Base-by-base conservation (phyloP, 768 basidiomycete genomes). In the Amanita rimosa region DNA sequence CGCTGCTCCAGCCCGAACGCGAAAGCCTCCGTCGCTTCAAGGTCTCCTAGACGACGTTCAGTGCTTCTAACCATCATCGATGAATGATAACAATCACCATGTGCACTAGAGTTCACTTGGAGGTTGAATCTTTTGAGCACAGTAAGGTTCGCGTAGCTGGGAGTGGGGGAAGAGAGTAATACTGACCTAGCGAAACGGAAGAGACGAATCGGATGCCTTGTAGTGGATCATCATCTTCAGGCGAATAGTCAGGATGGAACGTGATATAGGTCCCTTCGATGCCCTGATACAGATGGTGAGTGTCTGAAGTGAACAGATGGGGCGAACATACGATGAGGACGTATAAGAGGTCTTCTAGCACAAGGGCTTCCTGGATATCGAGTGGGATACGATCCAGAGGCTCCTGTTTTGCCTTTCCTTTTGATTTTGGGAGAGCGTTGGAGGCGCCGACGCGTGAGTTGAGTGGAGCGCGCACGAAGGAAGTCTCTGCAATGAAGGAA, bases 341-440 rank as follows among this genome's bases (percentile, higher is more conserved):
- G 57, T 79, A 94, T n/a, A 97, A 63, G 44, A 99, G 67, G 67
- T 98, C 96, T 62, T 97, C 94, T 39, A 96, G 70, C 43, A 98
- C 75, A 58, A 93, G 67, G 0, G 95, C 93, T 60, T 99, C 94
- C 60, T 98, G 96, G n/a, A 98, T 74, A 41, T 92, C 89, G 46
- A 92, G 59, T 1, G 86, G 80, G 4, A 95, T 72, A 29, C 81
- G 75, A 55, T 82, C 79, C 39, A 96, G 61, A 4, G 71, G 61
- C 54, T 78, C 78, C 52, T 81, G 82, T 60, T 70, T 81, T 14
- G 69, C 76, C 56, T 87, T 88, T 35, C 83, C 84, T 56, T 88
- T 87, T 24, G 63, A 60, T 52, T 74, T 79, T 10, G 72, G 72
- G 17, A 60, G 57, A 26, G 56, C 58, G 52, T 62, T 56, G n/a